A percentile compares a stretch with the other conserved stretches of the same genome.
Evolutionary conservation across 495 filamentous ascomycete species (phyloP).

Genomic region (Penicillium taxi): DNA sequence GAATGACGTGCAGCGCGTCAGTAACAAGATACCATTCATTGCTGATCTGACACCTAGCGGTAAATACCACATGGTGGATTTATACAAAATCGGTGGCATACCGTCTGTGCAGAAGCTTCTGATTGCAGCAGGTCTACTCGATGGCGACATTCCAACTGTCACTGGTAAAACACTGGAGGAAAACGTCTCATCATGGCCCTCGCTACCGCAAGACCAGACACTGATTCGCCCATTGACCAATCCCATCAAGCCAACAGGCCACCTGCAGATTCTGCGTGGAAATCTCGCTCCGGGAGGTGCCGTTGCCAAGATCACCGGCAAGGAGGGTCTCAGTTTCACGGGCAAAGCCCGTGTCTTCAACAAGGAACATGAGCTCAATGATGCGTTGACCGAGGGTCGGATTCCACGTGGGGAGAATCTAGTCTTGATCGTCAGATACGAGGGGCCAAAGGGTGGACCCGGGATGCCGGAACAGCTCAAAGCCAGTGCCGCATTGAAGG

Average conservation of each 20-base stretch:
- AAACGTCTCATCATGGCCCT: slow-evolving; percentile 77
- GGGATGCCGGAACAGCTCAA: slow-evolving; percentile 98
- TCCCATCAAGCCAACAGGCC: slow-evolving; percentile 83
- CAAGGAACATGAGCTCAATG: slow-evolving; percentile 73
- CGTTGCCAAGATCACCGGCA: slow-evolving; percentile 97
- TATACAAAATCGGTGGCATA: slow-evolving; percentile 89
- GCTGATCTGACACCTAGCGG: slow-evolving; percentile 89
- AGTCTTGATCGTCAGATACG: slow-evolving; percentile 90
- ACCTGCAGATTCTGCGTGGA: slow-evolving; percentile 81
- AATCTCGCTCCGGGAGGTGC: slow-evolving; percentile 89
- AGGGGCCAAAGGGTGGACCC: slow-evolving; percentile 90
- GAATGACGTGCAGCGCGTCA: slow-evolving; percentile 82
- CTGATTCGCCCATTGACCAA: slow-evolving; percentile 76
- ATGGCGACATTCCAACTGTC: slow-evolving; percentile 81
- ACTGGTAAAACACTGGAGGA: slow-evolving; percentile 86
- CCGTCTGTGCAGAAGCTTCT: slow-evolving; percentile 89
- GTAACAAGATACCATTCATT: slow-evolving; percentile 84
- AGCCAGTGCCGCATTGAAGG: slow-evolving; percentile 85
- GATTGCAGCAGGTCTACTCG: slow-evolving; percentile 70
- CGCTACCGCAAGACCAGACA: slow-evolving; percentile 68
- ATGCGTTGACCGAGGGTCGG: slow-evolving; percentile 60
- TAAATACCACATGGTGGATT: slow-evolving; percentile 85
- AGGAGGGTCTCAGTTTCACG: slow-evolving; percentile 77
- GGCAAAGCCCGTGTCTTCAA: slow-evolving; percentile 86
- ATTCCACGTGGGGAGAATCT: slow-evolving; percentile 75